Percentiles rank a stretch among this genome's conserved stretches.
These are phyloP conservation scores for Colletotrichum endophyticum DNA, from an alignment of 2,329 filamentous ascomycete species.

Conservation along the genomic window DNA sequence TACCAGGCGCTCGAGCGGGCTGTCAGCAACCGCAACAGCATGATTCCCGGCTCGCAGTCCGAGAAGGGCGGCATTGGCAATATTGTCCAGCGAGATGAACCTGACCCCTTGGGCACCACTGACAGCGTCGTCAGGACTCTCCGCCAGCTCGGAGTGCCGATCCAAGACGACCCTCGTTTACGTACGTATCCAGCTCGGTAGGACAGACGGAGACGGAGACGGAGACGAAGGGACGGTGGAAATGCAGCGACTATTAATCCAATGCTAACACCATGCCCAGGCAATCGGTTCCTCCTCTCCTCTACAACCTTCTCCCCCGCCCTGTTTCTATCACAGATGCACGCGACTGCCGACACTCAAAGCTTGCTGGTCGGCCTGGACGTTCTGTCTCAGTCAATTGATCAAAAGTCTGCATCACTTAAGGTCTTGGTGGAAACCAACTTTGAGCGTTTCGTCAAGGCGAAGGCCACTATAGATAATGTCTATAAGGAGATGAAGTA, in stretches of 20 bases:
- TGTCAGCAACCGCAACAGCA: conserved; percentile 70
- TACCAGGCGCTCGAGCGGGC: conserved; percentile 85
- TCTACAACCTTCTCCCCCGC: conserved; percentile 95
- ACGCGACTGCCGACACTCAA: conserved; percentile 83
- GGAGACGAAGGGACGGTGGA: neutral
- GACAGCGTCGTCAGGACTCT: conserved; percentile 86
- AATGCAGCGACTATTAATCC: neutral
- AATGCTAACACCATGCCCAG: conserved; percentile 41
- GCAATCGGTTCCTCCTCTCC: conserved; percentile 92
- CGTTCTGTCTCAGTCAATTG: conserved; percentile 87
- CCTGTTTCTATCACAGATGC: conserved; percentile 90
- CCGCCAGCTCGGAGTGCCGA: conserved; percentile 74
- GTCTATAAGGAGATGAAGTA: conserved; percentile 98
- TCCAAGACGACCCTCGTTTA: conserved; percentile 83
- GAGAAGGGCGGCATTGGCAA: conserved; percentile 72
- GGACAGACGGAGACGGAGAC: neutral
- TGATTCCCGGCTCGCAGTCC: conserved; percentile 70
- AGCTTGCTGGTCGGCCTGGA: conserved; percentile 82
- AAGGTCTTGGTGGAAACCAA: conserved; percentile 97
- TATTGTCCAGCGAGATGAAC: conserved; percentile 87
- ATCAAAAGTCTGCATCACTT: conserved; percentile 95
- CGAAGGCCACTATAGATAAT: conserved; percentile 97
- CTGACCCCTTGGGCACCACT: conserved; percentile 86
- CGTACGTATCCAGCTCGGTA: conserved; percentile 57
- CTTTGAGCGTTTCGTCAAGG: conserved; percentile 96